These are phyloP conservation scores for Carex sylvatica DNA, from an alignment of 202 grass and related monocot species.

Conservation along the genomic window DNA sequence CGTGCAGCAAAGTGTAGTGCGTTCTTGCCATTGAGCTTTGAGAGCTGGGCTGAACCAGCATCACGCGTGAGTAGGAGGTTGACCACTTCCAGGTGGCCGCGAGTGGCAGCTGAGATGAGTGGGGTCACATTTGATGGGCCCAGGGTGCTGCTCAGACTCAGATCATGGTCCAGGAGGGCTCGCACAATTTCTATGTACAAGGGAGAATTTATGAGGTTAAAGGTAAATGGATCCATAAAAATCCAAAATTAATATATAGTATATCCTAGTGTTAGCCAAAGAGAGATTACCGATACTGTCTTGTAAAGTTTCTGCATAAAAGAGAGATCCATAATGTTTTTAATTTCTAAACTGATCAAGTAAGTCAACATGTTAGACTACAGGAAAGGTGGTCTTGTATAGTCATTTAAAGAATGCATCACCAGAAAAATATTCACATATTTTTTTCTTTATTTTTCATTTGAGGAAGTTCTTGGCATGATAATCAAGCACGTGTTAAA, in stretches of 20 bases:
- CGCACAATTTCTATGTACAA: constrained; percentile 69
- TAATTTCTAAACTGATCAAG: background rate
- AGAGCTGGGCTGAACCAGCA: constrained; percentile 56
- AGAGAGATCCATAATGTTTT: background rate
- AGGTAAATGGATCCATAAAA: constrained; percentile 5
- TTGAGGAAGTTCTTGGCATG: background rate
- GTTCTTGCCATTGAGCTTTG: constrained; percentile 88
- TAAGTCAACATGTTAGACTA: background rate
- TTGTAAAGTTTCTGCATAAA: constrained; percentile 8
- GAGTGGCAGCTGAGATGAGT: constrained; percentile 77
- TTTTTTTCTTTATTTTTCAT: background rate
- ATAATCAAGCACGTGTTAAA: background rate
- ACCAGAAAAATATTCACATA: background rate
- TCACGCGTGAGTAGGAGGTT: constrained; percentile 67
- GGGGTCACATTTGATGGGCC: constrained; percentile 93
- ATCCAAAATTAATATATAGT: background rate
- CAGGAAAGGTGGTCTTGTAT: background rate
- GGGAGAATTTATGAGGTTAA: background rate
- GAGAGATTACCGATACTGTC: background rate
- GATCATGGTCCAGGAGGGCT: constrained; percentile 81
- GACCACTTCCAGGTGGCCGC: constrained; percentile 77
- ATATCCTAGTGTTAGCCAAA: background rate
- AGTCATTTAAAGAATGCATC: background rate
- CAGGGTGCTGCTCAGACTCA: constrained; percentile 74
- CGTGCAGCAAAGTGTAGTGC: constrained; percentile 89